Evolutionary conservation across 2,329 filamentous ascomycete species (phyloP), one percentile per base, ranked within the genome.

Genomic region (Leptodontidium sp.): DNA sequence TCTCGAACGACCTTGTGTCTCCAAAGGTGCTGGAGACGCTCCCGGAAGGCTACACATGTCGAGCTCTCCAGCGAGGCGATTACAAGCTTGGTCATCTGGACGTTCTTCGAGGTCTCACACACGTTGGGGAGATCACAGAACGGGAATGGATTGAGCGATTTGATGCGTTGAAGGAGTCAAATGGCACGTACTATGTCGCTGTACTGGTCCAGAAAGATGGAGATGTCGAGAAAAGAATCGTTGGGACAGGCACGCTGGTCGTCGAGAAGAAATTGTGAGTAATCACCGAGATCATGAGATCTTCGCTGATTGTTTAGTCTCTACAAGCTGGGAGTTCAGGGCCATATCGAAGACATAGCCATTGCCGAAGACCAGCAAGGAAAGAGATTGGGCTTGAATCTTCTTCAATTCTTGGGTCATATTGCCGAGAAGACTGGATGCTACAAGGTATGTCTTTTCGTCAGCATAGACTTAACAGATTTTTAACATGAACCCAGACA

Each of bases 331-430:
- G 93, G 92, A 62, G 83, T 90, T 35, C 94, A 98, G 32, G 96
- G 95, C 15, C 95, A 98, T 82, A 97, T 98, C 81, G 96, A 98
- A 81, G 96, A 99, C 80, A 98, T 98, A 79, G 94, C 95, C 21
- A 94, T 99, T 52, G 89, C 92, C 74, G 93, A 94, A 82, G 92
- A 97, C 76, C 94, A 98, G 82, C 96, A 98, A 82, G 95, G 95
- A 74, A 98, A 98, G 88, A 98, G 97, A 84, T 86, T 98, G 57
- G 96, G 95, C 2, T 84, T 98, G 78, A 88, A 93, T 73, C 91
- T 98, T 75, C 98, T 98, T 77, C 93, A 98, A 82, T 93, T 94
- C 9, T 86, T 99, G 78, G 94, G 98, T 81, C 91, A 87, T 79
- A 90, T 98, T 68, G 94, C 94, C 67, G 89, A 93, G 79, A 88